phyloP scores from a whole-genome alignment of 495 filamentous ascomycete species.

The Penicillium macrosclerotiorum region DNA sequence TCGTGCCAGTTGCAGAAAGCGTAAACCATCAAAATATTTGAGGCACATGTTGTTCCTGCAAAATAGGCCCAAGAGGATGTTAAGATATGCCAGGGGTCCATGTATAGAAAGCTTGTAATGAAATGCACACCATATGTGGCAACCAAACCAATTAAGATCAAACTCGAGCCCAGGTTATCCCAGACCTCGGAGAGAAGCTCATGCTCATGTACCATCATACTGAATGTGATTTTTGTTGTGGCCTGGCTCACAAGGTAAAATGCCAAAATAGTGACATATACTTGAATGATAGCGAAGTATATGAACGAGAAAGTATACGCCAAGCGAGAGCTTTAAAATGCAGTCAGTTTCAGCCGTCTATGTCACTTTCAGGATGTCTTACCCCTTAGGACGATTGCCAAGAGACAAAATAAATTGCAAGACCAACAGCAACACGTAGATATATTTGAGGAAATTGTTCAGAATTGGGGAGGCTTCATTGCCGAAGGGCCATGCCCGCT shows the following conservation, averaged over 20 bases:
- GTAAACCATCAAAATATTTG: constrained; percentile 96
- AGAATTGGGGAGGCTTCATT: constrained; percentile 75
- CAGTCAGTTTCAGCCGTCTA: constrained; percentile 11
- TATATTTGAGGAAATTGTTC: constrained; percentile 84
- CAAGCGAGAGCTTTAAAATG: constrained; percentile 46
- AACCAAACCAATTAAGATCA: constrained; percentile 79
- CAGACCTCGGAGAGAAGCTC: background rate
- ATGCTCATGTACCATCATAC: constrained; percentile 23
- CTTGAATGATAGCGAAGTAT: constrained; percentile 80
- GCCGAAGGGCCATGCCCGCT: constrained; percentile 68
- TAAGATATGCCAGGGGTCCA: constrained; percentile 99
- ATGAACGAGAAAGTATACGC: constrained; percentile 79
- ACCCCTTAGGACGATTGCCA: constrained; percentile 92
- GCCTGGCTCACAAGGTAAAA: constrained; percentile 81
- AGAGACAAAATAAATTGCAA: constrained; percentile 94
- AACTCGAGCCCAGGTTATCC: constrained; percentile 45
- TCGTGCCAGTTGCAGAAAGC: constrained; percentile 99
- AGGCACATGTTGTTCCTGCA: constrained; percentile 60
- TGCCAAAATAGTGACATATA: constrained; percentile 82
- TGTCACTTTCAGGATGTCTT: background rate
- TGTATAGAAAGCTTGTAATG: constrained; percentile 89
- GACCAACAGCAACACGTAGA: constrained; percentile 81
- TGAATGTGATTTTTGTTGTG: constrained; percentile 54
- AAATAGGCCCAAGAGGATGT: constrained; percentile 81
- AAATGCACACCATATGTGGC: constrained; percentile 97